Evolutionary conservation across 306 rosid genomes (phyloP).

Genomic region (Glycine latifolia): DNA sequence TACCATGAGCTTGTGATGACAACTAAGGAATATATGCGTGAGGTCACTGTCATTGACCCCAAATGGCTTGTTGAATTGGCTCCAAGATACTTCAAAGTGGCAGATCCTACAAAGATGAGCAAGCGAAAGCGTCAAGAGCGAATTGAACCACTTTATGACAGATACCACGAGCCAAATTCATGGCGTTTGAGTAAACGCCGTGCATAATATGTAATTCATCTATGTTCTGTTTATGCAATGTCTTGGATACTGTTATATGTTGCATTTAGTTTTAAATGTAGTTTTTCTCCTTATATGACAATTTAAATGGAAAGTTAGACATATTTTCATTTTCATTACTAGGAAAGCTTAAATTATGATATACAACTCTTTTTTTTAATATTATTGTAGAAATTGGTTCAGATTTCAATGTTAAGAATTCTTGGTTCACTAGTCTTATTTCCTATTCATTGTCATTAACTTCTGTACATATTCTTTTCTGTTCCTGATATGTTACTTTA

Average conservation of each 20-base stretch:
- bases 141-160: slow-evolving; percentile 78
- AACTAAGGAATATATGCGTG: slow-evolving; percentile 87
- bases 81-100: slow-evolving; percentile 82
- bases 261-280: slow-evolving; percentile 28
- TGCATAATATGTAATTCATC: slow-evolving; percentile 57
- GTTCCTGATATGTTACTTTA: not conserved
- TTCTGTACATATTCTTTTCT: not conserved
- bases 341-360: not conserved
- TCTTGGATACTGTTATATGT: slow-evolving; percentile 3
- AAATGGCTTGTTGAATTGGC: slow-evolving; percentile 95
- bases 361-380: not conserved
- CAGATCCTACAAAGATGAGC: slow-evolving; percentile 85
- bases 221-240: slow-evolving; percentile 29
- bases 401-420: not conserved
- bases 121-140: slow-evolving; percentile 89
- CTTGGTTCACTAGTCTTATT: not conserved
- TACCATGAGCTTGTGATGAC: slow-evolving; percentile 97
- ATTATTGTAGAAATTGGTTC: not conserved
- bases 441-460: not conserved
- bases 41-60: slow-evolving; percentile 81
- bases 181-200: slow-evolving; percentile 91
- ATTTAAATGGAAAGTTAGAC: slow-evolving; percentile 15
- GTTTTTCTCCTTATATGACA: slow-evolving; percentile 28
- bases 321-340: not conserved
- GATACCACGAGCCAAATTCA: slow-evolving; percentile 94